A percentile compares a stretch with the other conserved stretches of the same genome.
Evolutionary conservation across 805 yeast genomes (phyloP).

Genomic region (Myxozyma neglecta): DNA sequence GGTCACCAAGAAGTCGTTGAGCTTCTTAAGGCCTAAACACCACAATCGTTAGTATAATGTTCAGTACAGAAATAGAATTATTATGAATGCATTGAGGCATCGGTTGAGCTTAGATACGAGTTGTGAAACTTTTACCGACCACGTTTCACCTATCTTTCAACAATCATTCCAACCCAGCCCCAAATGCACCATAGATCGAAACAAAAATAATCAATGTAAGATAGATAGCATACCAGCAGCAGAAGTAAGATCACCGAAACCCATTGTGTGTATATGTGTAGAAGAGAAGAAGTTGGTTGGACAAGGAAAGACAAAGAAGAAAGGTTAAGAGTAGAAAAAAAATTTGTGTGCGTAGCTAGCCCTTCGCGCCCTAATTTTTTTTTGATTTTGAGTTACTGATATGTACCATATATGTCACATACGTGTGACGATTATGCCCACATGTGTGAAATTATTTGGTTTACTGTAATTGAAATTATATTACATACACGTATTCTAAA

Average conservation of each 20-base stretch:
- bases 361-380: not conserved
- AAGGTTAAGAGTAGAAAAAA: not conserved
- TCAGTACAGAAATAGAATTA: no score
- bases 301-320: not conserved
- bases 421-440: not conserved
- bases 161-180: not conserved
- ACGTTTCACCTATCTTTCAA: not conserved
- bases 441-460: not conserved
- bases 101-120: no score
- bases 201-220: not conserved
- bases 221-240: conserved; percentile 42
- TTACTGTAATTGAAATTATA: not conserved
- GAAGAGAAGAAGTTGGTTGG: not conserved
- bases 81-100: no score
- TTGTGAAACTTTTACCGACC: not conserved
- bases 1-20: conserved; percentile 19
- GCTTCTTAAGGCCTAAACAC: conserved; percentile 20
- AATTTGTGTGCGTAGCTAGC: not conserved
- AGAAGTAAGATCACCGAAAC: conserved; percentile 48
- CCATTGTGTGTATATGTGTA: conserved; percentile 37
- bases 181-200: not conserved
- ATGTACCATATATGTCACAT: no score
- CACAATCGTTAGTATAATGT: no score
- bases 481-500: not conserved
- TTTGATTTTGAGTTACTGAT: not conserved